Base-by-base conservation (phyloP, 1,284 basidiomycete species). In the Pisolithus thermaeus region DNA sequence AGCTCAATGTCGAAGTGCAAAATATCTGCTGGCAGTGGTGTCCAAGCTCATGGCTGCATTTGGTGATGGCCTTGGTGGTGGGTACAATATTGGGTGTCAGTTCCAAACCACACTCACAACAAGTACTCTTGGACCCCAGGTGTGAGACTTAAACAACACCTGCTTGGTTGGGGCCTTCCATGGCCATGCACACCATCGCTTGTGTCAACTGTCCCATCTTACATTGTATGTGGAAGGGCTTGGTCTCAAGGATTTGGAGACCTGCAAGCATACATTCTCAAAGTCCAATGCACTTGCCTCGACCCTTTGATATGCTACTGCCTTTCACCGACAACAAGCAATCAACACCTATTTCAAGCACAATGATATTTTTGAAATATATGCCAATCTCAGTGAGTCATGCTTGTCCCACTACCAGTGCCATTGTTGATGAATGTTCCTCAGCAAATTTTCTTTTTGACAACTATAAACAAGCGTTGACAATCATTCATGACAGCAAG, bases 1-100 rank as follows among this genome's bases (percentile, higher is more conserved):
- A 27, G 25, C 25, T 27, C 25, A 27, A 27, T 4, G 7, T 27
- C 4, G 25, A 27, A 71, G 70, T 14, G 60, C 67, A 0, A 72
- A 73, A 45, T 73, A 73, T 50, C 61, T 61, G 0, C 57, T 72
- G 0, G 63, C 68, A 0, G 49, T 67, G 20, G 53, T 68, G 1
- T 41, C 59, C 1, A 45, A 43, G 16, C 53, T 72, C 1, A 45
- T 72, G 12, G 42, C 61, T 5, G 46, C 51, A 1, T 62, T 69
- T 43, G 64, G 67, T 0, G 12, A 30, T 0, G 47, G 58, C 11
- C 39, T 70, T 12, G 65, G 58, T 0, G 51, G 54, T 2, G 64
- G 67, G 0, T 51, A 51, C 7, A 45, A 52, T n/a, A 53, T 53
- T 2, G 43, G 48, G 5, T 53, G 52, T 11, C 20, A 50, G 35